These are phyloP conservation scores for Populus tomentosa DNA, from an alignment of 441 rosid genomes.

Conservation along the genomic window DNA sequence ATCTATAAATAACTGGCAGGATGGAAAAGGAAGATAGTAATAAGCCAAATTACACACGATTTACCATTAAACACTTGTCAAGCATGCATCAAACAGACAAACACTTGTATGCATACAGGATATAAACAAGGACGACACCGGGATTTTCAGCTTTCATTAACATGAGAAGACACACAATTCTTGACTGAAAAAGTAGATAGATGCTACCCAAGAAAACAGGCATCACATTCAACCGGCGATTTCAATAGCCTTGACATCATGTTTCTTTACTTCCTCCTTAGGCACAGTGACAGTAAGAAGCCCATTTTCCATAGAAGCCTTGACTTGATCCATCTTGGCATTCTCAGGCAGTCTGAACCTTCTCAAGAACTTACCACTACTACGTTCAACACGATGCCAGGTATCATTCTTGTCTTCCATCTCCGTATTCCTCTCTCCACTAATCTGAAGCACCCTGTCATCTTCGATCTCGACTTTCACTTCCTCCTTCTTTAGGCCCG, in stretches of 20 bases:
- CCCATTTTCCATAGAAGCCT: not conserved
- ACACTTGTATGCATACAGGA: no score
- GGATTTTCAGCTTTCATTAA: not conserved
- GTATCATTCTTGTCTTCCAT: not conserved
- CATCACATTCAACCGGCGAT: not conserved
- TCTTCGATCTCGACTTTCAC: not conserved
- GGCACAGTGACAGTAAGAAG: not conserved
- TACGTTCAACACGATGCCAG: not conserved
- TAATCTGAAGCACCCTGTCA: not conserved
- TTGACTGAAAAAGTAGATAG: not conserved
- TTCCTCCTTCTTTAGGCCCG: no score
- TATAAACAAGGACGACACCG: not conserved
- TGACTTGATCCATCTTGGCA: not conserved
- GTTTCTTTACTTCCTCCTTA: not conserved
- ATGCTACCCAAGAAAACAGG: not conserved
- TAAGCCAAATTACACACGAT: not conserved
- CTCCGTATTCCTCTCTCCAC: not conserved
- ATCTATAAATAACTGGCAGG: not conserved
- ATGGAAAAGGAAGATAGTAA: no score
- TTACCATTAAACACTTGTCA: not conserved
- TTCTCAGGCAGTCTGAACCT: not conserved
- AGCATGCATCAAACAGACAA: no score
- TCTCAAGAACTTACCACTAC: not conserved
- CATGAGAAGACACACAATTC: not conserved
- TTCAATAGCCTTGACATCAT: not conserved